Base-by-base conservation (phyloP, 768 basidiomycete species). In the Paxillus rubicundulus region DNA sequence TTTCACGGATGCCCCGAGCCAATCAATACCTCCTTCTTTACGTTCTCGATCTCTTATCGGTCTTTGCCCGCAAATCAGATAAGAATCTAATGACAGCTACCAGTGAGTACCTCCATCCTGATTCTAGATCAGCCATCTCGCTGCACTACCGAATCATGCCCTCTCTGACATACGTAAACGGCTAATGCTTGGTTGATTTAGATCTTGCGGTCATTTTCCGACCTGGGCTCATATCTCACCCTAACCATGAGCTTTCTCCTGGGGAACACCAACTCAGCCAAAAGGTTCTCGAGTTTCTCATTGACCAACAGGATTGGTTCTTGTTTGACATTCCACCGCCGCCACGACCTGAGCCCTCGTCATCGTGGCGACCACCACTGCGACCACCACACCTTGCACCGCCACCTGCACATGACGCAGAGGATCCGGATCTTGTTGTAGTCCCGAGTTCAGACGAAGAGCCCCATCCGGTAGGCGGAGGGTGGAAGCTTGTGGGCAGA, bases 161-260 rank as follows among this genome's bases (percentile, higher is more conserved):
- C 48, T n/a, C 4, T 7, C 3, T 51, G n/a, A 33, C 24, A 21
- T 32, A 14, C 30, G 13, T n/a, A 4, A 37, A 37, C 37, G 9
- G 10, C 49, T 50, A 33, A 50, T 24, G 28, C 20, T 50, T 42
- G 21, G 17, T 32, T 41, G 21, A 9, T 24, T 21, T 66, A 92
- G 96, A 99, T 72, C 84, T 99, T 17, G 97, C 96, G 16, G 89
- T 96, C 42, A 96, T 98, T 58, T 99, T 99, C 72, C 89, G 94
- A 52, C 97, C 97, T 0, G 97, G 95, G 16, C 75, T 99, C 5
- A 85, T 99, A 53, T 89, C 92, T 9, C 92, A 94, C 67, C 89
- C 93, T 2, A 71, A 77, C 20, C 93, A 98, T 64, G 90, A 92
- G 62, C 82, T 95, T 76, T 82, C 82, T 6, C 93, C 93, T 1